These are phyloP conservation scores for Coemansia sp. DNA, from an alignment of 192 early-diverging fungal genomes.

Conservation along the genomic window DNA sequence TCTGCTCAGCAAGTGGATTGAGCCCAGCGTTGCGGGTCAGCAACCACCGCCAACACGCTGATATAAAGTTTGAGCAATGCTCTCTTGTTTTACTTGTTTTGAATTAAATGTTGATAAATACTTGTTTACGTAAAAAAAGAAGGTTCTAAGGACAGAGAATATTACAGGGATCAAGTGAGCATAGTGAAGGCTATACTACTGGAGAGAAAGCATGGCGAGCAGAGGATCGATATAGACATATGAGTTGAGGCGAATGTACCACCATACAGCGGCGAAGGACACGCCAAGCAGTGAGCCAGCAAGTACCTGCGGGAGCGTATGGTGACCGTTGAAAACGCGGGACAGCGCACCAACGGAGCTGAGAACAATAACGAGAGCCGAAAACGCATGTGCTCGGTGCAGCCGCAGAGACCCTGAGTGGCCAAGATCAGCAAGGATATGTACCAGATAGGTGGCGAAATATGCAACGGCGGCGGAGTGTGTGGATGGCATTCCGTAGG, in stretches of 20 bases:
- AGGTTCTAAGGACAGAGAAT: too few species aligned
- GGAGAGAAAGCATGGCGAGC: too few species aligned
- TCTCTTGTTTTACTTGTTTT: neutral
- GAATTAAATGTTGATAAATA: neutral
- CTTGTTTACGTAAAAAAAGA: too few species aligned
- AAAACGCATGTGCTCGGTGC: neutral
- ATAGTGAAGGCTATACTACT: too few species aligned
- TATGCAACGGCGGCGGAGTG: constrained; percentile 38
- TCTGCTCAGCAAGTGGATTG: constrained; percentile 53
- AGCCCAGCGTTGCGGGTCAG: constrained; percentile 15
- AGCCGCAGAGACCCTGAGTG: too few species aligned
- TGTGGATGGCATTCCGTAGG: constrained; percentile 48
- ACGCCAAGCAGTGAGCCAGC: constrained; percentile 27
- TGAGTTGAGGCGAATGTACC: constrained; percentile 6
- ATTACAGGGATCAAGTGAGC: too few species aligned
- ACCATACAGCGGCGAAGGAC: constrained; percentile 28
- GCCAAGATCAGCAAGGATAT: neutral
- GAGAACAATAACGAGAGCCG: neutral
- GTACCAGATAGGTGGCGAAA: constrained; percentile 16
- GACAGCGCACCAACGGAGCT: constrained; percentile 20
- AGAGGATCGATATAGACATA: constrained; percentile 8
- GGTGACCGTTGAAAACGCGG: constrained; percentile 36
- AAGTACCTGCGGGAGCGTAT: constrained; percentile 31
- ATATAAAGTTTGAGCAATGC: neutral
- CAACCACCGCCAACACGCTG: constrained; percentile 4